Base-by-base conservation (phyloP, 345 rosid genomes). In the Erysimum cheiranthoides region DNA sequence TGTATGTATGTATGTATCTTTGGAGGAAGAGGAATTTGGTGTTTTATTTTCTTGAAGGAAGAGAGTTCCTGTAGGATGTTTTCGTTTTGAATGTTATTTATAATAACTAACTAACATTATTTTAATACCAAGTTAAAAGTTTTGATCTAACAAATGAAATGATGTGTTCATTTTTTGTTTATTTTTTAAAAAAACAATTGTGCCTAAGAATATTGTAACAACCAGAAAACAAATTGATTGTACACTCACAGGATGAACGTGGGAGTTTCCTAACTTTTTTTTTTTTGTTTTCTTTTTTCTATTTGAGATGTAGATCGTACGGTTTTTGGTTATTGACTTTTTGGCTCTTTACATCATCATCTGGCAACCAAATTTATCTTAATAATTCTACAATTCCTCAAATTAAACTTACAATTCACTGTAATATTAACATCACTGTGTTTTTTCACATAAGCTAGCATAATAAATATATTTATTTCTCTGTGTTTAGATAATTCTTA, bases 51-150 rank as follows among this genome's bases (percentile, higher is more conserved):
- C 46, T 32, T 28, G 5, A 54, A 36, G 65, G 75, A 65, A 65
- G 61, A 54, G 71, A 64, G 72, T 71, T 71, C 47, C 65, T 71
- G 71, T 71, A 36, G 61, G 42, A 65, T 78, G 10, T 38, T 76
- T 69, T 57, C 12, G 72, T 71, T 77, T 71, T 50, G 76, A 77
- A 56, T 71, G 72, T 64, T 71, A 77, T 71, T 71, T 77, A 77
- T 77, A 77, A 70, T 57, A 64, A 53, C 53, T 56, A 69, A 38
- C 75, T 1, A 16, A 43, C 65, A 43, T 30, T 76, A 54, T 46
- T 64, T 36, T 63, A 77, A 38, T 64, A 56, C 31, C 8, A 3
- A 30, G 2, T 28, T 5, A n/a, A 39, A 3, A 2, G 25, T 21
- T 21, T 25, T n/a, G 69, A 76, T 62, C 64, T 45, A 69, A 18